A percentile compares a stretch with the other conserved stretches of the same genome.
phyloP scores from a whole-genome alignment of 2,329 filamentous ascomycete genomes.

The Paraconiothyrium brasiliense region DNA sequence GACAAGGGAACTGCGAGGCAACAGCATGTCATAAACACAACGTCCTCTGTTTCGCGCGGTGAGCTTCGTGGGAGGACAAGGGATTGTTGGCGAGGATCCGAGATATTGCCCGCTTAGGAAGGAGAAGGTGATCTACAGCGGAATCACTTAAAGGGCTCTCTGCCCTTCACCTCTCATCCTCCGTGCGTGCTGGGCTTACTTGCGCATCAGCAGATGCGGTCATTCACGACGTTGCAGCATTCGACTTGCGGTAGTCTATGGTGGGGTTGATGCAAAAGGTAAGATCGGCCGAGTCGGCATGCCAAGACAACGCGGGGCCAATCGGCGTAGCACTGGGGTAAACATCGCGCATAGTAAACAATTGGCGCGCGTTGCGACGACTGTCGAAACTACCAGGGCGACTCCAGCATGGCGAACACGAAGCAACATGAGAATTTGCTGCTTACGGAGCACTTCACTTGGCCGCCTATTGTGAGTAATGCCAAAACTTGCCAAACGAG shows the following conservation, averaged over 20 bases:
- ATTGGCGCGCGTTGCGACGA: slow-evolving; percentile 4
- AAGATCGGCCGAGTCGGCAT: background rate
- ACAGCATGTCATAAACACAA: background rate
- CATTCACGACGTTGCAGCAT: background rate
- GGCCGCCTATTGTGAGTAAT: slow-evolving; percentile 81
- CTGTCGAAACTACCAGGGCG: background rate
- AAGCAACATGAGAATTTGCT: slow-evolving; percentile 66
- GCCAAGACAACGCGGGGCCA: slow-evolving; percentile 19
- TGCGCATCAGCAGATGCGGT: slow-evolving; percentile 3
- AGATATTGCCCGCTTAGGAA: too few species aligned
- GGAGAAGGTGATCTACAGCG: too few species aligned
- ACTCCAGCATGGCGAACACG: slow-evolving; percentile 51
- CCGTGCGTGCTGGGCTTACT: background rate
- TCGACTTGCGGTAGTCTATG: background rate
- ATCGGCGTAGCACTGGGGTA: slow-evolving; percentile 16
- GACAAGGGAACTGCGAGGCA: background rate
- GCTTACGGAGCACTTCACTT: slow-evolving; percentile 94
- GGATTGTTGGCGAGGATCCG: too few species aligned
- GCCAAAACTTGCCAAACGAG: background rate
- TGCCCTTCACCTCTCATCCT: slow-evolving; percentile 1
- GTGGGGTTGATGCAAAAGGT: background rate
- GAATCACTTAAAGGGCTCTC: too few species aligned
- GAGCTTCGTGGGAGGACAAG: too few species aligned
- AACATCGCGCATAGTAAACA: slow-evolving; percentile 16
- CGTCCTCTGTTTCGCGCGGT: too few species aligned